Evolutionary conservation across 306 rosid genomes (phyloP).

Genomic region (Phaseolus lunatus): DNA sequence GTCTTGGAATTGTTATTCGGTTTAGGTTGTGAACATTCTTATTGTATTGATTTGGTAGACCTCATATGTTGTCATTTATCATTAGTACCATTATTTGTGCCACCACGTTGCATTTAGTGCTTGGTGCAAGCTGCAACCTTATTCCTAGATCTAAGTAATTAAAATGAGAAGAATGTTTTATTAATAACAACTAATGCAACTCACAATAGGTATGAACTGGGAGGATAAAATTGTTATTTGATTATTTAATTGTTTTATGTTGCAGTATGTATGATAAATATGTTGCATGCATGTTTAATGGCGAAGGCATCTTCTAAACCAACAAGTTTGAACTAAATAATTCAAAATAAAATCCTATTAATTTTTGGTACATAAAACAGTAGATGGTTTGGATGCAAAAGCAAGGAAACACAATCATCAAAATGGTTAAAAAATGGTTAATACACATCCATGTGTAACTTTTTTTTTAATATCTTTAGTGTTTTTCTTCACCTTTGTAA

Average conservation of each 20-base stretch:
- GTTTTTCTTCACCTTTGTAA: too few species aligned
- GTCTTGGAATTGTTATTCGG: too few species aligned
- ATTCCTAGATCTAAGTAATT: too few species aligned
- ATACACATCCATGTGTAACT: too few species aligned
- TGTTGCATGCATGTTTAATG: background rate
- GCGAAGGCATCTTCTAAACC: background rate
- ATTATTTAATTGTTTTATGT: background rate
- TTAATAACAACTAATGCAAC: background rate
- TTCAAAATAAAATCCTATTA: background rate
- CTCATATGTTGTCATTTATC: too few species aligned
- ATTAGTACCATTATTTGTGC: too few species aligned
- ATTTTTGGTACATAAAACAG: background rate
- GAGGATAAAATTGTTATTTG: background rate
- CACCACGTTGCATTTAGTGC: too few species aligned
- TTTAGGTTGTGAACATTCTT: too few species aligned
- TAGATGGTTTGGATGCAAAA: background rate
- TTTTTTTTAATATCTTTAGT: too few species aligned
- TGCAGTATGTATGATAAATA: constrained; percentile 3
- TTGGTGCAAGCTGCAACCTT: too few species aligned
- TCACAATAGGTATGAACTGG: background rate
- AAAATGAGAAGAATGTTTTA: too few species aligned
- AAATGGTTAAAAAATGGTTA: background rate
- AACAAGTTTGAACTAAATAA: background rate
- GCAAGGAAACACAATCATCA: background rate
- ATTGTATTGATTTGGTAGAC: too few species aligned